Evolutionary conservation across 306 rosid species (phyloP).

Genomic region (Pterocarpus santalinus): DNA sequence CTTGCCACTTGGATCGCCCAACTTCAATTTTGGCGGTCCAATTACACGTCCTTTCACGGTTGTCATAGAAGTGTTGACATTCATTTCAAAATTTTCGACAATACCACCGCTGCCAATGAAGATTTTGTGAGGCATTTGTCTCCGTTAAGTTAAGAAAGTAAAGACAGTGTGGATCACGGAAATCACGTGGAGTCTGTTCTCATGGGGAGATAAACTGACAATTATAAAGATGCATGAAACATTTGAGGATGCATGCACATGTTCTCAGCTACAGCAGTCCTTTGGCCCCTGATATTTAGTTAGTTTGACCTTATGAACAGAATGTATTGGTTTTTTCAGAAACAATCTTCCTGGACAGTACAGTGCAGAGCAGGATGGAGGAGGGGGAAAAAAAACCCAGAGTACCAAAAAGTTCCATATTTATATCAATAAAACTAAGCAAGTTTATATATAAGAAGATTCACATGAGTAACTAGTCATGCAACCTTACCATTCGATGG

Average conservation of each 20-base stretch:
- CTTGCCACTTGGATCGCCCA: conserved; percentile 58
- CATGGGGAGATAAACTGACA: conserved; percentile 7
- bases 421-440: conserved; percentile 8
- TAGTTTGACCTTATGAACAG: background rate
- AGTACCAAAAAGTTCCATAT: background rate
- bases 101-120: conserved; percentile 66
- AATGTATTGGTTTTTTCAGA: background rate
- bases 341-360: background rate
- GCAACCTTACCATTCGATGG: background rate
- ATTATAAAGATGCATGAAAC: background rate
- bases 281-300: background rate
- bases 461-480: conserved; percentile 2
- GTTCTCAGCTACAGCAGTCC: conserved; percentile 15
- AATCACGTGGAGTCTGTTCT: background rate
- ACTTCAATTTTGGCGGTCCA: conserved; percentile 69
- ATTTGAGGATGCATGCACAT: background rate
- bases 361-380: background rate
- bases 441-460: background rate
- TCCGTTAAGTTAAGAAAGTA: background rate
- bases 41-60: conserved; percentile 74
- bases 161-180: background rate
- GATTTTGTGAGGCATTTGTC: conserved; percentile 19
- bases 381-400: background rate
- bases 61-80: conserved; percentile 65
- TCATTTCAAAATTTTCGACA: conserved; percentile 64